These are phyloP conservation scores for Marchantia paleacea DNA, from an alignment of 225 moss, liverwort and hornwort species.

Conservation along the genomic window DNA sequence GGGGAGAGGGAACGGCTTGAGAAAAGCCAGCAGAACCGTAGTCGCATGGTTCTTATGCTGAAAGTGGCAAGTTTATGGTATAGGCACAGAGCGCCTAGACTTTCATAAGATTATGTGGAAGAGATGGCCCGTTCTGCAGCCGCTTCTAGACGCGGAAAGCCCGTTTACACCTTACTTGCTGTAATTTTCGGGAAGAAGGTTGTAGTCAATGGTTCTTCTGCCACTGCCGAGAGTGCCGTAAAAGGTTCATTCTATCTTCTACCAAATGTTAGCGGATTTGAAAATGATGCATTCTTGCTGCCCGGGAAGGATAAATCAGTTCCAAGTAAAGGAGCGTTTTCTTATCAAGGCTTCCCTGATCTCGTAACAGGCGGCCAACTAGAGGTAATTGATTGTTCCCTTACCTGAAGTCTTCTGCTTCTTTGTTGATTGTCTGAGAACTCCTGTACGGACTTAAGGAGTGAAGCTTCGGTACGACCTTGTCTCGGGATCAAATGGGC, in stretches of 20 bases:
- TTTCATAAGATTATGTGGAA: slow-evolving; percentile 44
- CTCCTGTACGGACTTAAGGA: background rate
- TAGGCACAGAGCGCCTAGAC: slow-evolving; percentile 19
- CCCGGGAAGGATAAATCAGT: slow-evolving; percentile 40
- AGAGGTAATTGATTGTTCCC: slow-evolving; percentile 38
- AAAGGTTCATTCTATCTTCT: slow-evolving; percentile 32
- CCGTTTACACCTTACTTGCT: slow-evolving; percentile 46
- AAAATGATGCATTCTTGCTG: slow-evolving; percentile 47
- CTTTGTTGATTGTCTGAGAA: background rate
- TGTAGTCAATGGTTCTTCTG: slow-evolving; percentile 26
- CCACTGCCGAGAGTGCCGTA: slow-evolving; percentile 22
- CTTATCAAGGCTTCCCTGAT: slow-evolving; percentile 39
- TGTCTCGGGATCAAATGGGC: background rate
- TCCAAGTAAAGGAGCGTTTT: slow-evolving; percentile 22
- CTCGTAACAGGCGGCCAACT: slow-evolving; percentile 46
- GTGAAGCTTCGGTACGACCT: slow-evolving; percentile 1
- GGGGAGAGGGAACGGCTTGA: slow-evolving; percentile 13
- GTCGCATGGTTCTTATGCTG: slow-evolving; percentile 6
- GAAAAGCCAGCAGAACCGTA: slow-evolving; percentile 13
- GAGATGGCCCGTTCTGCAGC: slow-evolving; percentile 50
- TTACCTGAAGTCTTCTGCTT: background rate
- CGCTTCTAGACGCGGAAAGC: slow-evolving; percentile 50
- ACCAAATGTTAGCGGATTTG: slow-evolving; percentile 39
- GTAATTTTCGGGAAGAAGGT: slow-evolving; percentile 46
- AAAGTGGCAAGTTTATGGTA: slow-evolving; percentile 16